These are phyloP conservation scores for Elsinoe batatas DNA, from an alignment of 2,329 filamentous ascomycete species.

Conservation along the genomic window DNA sequence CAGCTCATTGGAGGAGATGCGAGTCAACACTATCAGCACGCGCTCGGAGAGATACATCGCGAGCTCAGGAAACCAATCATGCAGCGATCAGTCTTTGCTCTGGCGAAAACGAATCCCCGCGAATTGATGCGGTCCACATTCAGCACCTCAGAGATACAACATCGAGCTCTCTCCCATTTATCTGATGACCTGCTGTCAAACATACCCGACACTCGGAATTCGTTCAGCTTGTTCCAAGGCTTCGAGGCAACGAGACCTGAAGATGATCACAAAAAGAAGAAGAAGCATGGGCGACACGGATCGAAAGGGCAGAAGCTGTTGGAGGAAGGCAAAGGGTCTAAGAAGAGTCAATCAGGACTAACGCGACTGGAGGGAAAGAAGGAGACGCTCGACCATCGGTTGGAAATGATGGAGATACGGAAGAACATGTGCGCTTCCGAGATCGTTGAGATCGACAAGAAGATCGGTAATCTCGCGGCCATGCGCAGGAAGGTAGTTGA, in stretches of 20 bases:
- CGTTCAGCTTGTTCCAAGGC: conserved; percentile 91
- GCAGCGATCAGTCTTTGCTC: conserved; percentile 82
- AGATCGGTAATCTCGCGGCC: conserved; percentile 82
- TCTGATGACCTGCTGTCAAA: conserved; percentile 83
- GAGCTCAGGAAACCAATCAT: conserved; percentile 75
- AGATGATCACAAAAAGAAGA: conserved; percentile 51
- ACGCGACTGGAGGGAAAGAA: conserved; percentile 71
- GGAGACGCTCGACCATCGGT: conserved; percentile 65
- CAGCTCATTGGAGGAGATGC: conserved; percentile 65
- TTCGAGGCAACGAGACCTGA: conserved; percentile 87
- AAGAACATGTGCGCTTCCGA: conserved; percentile 98
- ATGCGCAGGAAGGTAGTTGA: conserved; percentile 92
- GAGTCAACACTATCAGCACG: conserved; percentile 66
- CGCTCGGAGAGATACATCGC: conserved; percentile 80
- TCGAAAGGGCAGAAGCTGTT: conserved; percentile 70
- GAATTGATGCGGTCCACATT: conserved; percentile 88
- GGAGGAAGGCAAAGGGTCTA: conserved; percentile 48
- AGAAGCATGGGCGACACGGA: conserved; percentile 55
- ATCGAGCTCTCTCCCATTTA: conserved; percentile 77
- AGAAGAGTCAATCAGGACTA: conserved; percentile 56
- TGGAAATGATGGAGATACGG: conserved; percentile 83
- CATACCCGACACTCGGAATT: conserved; percentile 75
- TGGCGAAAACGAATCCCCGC: conserved; percentile 83
- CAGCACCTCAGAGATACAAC: conserved; percentile 85
- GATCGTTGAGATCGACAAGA: conserved; percentile 92